Evolutionary conservation across 805 yeast genomes (phyloP).

Genomic region (Ogataea sp.): DNA sequence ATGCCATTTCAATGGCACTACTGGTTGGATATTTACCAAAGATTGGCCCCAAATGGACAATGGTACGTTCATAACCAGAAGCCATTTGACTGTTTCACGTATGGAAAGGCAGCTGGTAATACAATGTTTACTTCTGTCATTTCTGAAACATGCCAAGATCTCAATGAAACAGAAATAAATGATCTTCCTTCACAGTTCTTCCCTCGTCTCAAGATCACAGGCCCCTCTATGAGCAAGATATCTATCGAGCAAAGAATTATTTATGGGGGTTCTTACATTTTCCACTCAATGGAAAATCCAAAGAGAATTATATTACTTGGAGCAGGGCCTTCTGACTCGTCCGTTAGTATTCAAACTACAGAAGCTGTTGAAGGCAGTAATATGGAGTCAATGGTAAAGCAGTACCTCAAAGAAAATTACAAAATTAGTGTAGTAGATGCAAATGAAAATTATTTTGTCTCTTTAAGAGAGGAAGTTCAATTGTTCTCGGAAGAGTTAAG

Average conservation of each 20-base stretch:
- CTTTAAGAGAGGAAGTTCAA: not conserved
- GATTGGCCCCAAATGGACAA: constrained; percentile 12
- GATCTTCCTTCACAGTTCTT: constrained; percentile 10
- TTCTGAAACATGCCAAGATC: constrained; percentile 1
- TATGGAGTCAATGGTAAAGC: not conserved
- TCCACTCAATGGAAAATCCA: constrained; percentile 24
- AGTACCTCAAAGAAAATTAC: not conserved
- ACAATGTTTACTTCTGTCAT: not conserved
- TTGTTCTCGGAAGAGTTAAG: not conserved
- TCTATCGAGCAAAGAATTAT: constrained; percentile 23
- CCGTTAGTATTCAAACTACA: not conserved
- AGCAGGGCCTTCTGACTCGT: not conserved
- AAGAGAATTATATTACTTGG: constrained; percentile 23
- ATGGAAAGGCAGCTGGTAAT: not conserved
- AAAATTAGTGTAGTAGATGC: not conserved
- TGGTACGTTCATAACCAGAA: constrained; percentile 6
- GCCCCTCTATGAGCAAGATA: constrained; percentile 16
- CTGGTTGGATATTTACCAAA: constrained; percentile 20
- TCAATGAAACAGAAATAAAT: not conserved
- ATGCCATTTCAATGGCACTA: constrained; percentile 24
- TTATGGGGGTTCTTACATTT: constrained; percentile 27
- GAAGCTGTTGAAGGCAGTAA: not conserved
- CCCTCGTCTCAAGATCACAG: constrained; percentile 18
- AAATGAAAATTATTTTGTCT: no score
- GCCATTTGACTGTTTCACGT: constrained; percentile 1